These are phyloP conservation scores for Vigna radiata DNA, from an alignment of 306 rosid species.

Conservation along the genomic window DNA sequence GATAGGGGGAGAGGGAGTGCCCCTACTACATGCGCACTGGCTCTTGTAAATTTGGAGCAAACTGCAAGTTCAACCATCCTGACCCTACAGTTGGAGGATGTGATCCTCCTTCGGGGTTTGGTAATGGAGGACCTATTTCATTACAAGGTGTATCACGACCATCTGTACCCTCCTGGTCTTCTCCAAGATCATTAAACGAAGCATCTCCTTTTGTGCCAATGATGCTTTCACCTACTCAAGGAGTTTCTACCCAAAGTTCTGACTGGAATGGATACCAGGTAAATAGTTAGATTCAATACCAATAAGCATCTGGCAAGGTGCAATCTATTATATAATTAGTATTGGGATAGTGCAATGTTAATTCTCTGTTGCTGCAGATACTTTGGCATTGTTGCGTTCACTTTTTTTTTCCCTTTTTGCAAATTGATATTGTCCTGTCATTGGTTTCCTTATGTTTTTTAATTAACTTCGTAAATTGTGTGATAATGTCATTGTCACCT, in stretches of 20 bases:
- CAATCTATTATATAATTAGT: slow-evolving; percentile 4
- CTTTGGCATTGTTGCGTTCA: background rate
- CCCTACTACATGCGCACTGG: slow-evolving; percentile 95
- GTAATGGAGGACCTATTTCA: slow-evolving; percentile 63
- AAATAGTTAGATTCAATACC: slow-evolving; percentile 23
- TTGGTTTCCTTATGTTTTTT: slow-evolving; percentile 5
- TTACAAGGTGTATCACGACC: slow-evolving; percentile 66
- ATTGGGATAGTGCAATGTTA: slow-evolving; percentile 14
- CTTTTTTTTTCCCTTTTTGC: slow-evolving; percentile 3
- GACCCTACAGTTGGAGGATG: slow-evolving; percentile 79
- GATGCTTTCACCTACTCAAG: slow-evolving; percentile 68
- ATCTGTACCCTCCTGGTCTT: slow-evolving; percentile 66
- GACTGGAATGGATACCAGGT: slow-evolving; percentile 96
- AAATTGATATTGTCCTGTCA: slow-evolving; percentile 9
- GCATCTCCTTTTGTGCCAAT: slow-evolving; percentile 67
- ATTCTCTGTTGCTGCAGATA: slow-evolving; percentile 18
- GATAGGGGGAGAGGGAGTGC: slow-evolving; percentile 89
- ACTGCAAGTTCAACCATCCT: slow-evolving; percentile 96
- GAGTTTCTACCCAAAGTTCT: slow-evolving; percentile 60
- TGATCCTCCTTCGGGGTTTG: slow-evolving; percentile 63
- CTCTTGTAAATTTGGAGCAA: slow-evolving; percentile 89
- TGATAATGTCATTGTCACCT: slow-evolving; percentile 24
- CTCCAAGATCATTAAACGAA: slow-evolving; percentile 71
- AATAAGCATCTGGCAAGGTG: slow-evolving; percentile 21
- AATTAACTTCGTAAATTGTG: slow-evolving; percentile 2